Evolutionary conservation across 345 rosid genomes (phyloP).

Genomic region (Erodium maritimum): DNA sequence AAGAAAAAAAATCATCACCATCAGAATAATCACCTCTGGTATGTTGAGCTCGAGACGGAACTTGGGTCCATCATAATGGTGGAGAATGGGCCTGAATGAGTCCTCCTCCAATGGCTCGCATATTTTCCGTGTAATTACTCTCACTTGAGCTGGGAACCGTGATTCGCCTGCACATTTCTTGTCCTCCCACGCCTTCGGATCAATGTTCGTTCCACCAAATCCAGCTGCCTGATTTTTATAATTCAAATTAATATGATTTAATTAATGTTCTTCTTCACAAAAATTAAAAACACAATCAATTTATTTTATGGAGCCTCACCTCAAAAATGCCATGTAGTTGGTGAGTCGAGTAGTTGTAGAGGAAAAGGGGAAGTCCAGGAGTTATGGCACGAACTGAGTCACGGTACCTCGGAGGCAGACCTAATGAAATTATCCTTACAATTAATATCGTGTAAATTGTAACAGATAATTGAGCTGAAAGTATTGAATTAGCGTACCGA

Average conservation of each 20-base stretch:
- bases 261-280: too few species aligned
- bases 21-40: slow-evolving; percentile 72
- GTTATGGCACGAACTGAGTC: slow-evolving; percentile 55
- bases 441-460: too few species aligned
- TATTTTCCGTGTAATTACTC: slow-evolving; percentile 64
- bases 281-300: too few species aligned
- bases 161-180: slow-evolving; percentile 90
- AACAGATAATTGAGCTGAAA: too few species aligned
- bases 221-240: slow-evolving; percentile 97
- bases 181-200: slow-evolving; percentile 88
- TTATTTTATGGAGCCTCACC: too few species aligned
- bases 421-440: too few species aligned
- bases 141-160: slow-evolving; percentile 97
- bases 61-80: slow-evolving; percentile 97
- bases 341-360: slow-evolving; percentile 56
- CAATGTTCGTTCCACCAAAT: slow-evolving; percentile 94
- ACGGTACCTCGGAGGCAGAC: slow-evolving; percentile 45
- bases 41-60: slow-evolving; percentile 86
- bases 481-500: slow-evolving; percentile 20
- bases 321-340: slow-evolving; percentile 55
- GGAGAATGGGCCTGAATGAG: slow-evolving; percentile 93
- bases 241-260: background rate
- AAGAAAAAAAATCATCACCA: background rate
- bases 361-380: slow-evolving; percentile 56
- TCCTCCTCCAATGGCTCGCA: slow-evolving; percentile 93